A percentile compares a stretch with the other conserved stretches of the same genome.
Evolutionary conservation across 1,139 yeast species (phyloP).

Genomic region (Kodamaea alishanica): DNA sequence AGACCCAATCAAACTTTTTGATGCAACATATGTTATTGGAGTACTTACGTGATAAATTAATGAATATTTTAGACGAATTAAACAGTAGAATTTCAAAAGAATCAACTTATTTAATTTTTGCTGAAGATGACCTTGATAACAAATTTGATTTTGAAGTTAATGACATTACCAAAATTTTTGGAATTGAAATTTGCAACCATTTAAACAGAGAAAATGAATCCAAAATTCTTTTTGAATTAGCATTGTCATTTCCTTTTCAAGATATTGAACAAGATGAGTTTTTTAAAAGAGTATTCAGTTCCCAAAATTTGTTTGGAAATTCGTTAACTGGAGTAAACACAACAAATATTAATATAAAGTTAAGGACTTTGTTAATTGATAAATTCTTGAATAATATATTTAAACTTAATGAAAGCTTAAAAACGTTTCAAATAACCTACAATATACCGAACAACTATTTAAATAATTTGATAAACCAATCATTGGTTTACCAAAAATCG

Average conservation of each 20-base stretch:
- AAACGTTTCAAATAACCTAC: conserved; percentile 9
- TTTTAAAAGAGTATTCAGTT: background rate
- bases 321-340: background rate
- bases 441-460: conserved; percentile 21
- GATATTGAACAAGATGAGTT: too few species aligned
- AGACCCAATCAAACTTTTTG: background rate
- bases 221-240: conserved; percentile 20
- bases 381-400: conserved; percentile 9
- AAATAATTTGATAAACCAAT: conserved; percentile 26
- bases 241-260: conserved; percentile 8
- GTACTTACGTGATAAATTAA: conserved; percentile 24
- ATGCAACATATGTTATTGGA: conserved; percentile 13
- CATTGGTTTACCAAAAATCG: conserved; percentile 26
- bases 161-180: conserved; percentile 8
- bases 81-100: conserved; percentile 2
- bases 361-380: conserved; percentile 8
- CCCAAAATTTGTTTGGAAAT: conserved; percentile 11
- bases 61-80: conserved; percentile 29
- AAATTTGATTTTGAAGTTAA: conserved; percentile 12
- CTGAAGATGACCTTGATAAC: conserved; percentile 5
- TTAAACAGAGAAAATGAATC: conserved; percentile 30
- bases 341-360: conserved; percentile 1
- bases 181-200: conserved; percentile 5
- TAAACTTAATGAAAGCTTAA: conserved; percentile 6
- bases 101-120: background rate